phyloP scores from a whole-genome alignment of 805 yeast species.

The Kurtzmaniella cleridarum region DNA sequence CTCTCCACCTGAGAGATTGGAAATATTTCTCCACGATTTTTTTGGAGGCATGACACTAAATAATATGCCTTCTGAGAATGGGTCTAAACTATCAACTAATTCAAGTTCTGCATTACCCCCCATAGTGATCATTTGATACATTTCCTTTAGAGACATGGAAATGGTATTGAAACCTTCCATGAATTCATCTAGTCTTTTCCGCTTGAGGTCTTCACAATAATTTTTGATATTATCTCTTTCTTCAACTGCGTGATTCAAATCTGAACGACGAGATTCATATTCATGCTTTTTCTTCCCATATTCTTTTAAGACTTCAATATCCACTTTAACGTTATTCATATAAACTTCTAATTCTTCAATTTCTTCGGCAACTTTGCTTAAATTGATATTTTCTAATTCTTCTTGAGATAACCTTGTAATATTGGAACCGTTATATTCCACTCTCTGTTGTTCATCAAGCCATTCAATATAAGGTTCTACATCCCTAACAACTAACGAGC shows the following conservation, averaged over 20 bases:
- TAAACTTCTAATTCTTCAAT: slow-evolving; percentile 51
- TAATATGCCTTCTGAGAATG: slow-evolving; percentile 94
- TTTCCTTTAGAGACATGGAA: slow-evolving; percentile 83
- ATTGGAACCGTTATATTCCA: slow-evolving; percentile 26
- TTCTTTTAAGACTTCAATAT: slow-evolving; percentile 70
- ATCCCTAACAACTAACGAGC: slow-evolving; percentile 48
- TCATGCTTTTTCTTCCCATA: slow-evolving; percentile 66
- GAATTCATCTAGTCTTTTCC: slow-evolving; percentile 77
- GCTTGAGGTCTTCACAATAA: slow-evolving; percentile 62
- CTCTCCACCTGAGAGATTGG: slow-evolving; percentile 96
- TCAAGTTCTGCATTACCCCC: slow-evolving; percentile 99
- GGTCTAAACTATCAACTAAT: slow-evolving; percentile 90
- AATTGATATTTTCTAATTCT: slow-evolving; percentile 45
- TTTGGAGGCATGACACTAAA: slow-evolving; percentile 99
- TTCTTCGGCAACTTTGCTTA: slow-evolving; percentile 44
- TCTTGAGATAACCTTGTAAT: slow-evolving; percentile 45
- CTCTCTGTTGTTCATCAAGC: slow-evolving; percentile 37
- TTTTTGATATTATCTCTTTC: slow-evolving; percentile 60
- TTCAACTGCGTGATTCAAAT: slow-evolving; percentile 62
- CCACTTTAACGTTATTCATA: slow-evolving; percentile 54
- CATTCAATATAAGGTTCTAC: slow-evolving; percentile 45
- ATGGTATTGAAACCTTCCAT: slow-evolving; percentile 89
- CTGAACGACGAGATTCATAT: slow-evolving; percentile 55
- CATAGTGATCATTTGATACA: slow-evolving; percentile 98
- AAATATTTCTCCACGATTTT: slow-evolving; percentile 93